Conservation (phyloP, 2,329 filamentous ascomycete genomes). For the Hirsutella thompsonii region DNA sequence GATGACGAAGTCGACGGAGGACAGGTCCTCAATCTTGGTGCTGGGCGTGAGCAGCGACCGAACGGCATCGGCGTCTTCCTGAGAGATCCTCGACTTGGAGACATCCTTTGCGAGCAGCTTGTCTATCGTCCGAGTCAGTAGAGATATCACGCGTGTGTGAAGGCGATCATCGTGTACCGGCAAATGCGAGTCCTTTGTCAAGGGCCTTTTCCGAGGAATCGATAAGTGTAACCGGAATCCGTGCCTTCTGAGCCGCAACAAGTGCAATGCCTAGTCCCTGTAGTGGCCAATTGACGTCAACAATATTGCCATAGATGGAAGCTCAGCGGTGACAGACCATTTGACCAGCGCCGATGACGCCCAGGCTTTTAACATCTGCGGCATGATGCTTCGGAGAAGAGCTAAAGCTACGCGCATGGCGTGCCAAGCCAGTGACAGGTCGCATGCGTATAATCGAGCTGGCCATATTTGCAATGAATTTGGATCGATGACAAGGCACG, state of each 20-base stretch:
- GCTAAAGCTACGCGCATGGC: slow-evolving; percentile 52
- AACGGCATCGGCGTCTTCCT: slow-evolving; percentile 64
- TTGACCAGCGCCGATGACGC: slow-evolving; percentile 88
- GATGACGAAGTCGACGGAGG: slow-evolving; percentile 88
- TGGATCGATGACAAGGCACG: background rate
- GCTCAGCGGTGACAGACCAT: slow-evolving; percentile 51
- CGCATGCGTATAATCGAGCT: slow-evolving; percentile 24
- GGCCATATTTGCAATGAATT: slow-evolving; percentile 21
- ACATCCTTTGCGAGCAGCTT: slow-evolving; percentile 92
- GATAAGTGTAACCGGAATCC: slow-evolving; percentile 73
- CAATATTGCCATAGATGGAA: slow-evolving; percentile 3
- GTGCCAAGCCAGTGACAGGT: slow-evolving; percentile 19
- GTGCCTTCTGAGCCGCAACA: slow-evolving; percentile 75
- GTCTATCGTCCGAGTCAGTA: slow-evolving; percentile 36
- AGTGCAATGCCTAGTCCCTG: slow-evolving; percentile 93
- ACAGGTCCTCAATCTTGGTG: slow-evolving; percentile 64
- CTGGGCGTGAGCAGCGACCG: slow-evolving; percentile 56
- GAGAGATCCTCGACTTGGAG: slow-evolving; percentile 70
- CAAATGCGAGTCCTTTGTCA: slow-evolving; percentile 82
- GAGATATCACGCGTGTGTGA: background rate
- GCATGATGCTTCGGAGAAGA: slow-evolving; percentile 46
- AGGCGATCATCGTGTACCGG: slow-evolving; percentile 39
- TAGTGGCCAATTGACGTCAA: slow-evolving; percentile 7
- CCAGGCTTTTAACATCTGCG: slow-evolving; percentile 72
- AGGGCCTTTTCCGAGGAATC: slow-evolving; percentile 76